A percentile compares a stretch with the other conserved stretches of the same genome.
Conservation (phyloP, 2,329 filamentous ascomycete genomes). For the Camptophora hylomeconis region DNA sequence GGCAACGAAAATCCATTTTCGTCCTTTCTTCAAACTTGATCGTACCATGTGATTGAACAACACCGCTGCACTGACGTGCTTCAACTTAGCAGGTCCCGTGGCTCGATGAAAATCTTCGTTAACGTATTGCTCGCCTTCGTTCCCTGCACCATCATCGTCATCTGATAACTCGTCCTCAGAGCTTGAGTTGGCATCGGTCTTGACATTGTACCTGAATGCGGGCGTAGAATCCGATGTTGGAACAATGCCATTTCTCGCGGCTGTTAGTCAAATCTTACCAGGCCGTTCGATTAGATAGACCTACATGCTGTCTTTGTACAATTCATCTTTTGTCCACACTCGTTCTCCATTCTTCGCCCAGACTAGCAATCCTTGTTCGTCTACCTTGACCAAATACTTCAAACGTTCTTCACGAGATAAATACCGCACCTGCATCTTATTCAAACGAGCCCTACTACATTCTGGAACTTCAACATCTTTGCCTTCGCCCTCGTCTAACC, state of each 20-base stretch:
- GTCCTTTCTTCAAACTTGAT: constrained; percentile 61
- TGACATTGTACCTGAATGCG: constrained; percentile 30
- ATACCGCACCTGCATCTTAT: constrained; percentile 71
- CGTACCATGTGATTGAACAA: constrained; percentile 68
- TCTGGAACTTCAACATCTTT: constrained; percentile 53
- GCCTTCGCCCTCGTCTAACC: constrained; percentile 75
- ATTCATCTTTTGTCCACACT: constrained; percentile 59
- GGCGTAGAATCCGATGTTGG: constrained; percentile 48
- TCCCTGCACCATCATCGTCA: constrained; percentile 8
- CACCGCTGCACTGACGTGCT: constrained; percentile 56
- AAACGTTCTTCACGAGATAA: constrained; percentile 68
- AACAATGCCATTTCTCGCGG: constrained; percentile 63
- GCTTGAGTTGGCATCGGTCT: constrained; percentile 14
- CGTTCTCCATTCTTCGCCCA: constrained; percentile 73
- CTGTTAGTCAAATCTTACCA: too few relatives aligned
- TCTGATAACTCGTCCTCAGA: constrained; percentile 20
- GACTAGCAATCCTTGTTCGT: constrained; percentile 59
- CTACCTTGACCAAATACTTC: constrained; percentile 67
- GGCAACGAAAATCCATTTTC: constrained; percentile 84
- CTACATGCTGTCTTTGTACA: constrained; percentile 48
- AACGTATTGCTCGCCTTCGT: constrained; percentile 52
- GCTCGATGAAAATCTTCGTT: constrained; percentile 49
- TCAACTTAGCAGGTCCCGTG: constrained; percentile 47
- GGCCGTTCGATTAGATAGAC: too few relatives aligned
- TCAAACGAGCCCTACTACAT: constrained; percentile 61